Base-by-base conservation (phyloP, 1,284 basidiomycete species). In the Naganishia sp. region DNA sequence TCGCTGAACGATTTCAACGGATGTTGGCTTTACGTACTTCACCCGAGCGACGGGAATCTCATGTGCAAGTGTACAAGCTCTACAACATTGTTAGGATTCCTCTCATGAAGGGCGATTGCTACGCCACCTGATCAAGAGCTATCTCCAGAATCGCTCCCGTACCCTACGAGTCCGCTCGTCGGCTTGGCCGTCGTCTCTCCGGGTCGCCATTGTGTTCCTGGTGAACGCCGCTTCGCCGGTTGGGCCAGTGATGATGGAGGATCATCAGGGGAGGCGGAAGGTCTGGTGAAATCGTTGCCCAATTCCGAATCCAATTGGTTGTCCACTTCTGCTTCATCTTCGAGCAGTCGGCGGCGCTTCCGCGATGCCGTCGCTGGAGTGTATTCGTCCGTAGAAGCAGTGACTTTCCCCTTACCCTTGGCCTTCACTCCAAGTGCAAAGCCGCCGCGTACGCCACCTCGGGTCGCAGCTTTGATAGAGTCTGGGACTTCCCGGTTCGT, bases 111-210 rank as follows among this genome's bases (percentile, higher is more conserved):
- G 36, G 28, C 7, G 6, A 39, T 7, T 13, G 10, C 36, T 39
- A 13, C 9, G 36, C 36, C 36, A 13, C 10, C 36, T 2, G 13
- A 39, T 39, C 6, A 39, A 39, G 36, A 7, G 36, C 36, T 39
- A n/a, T 55, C 28, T 5, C 56, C 63, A 3, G 36, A 39, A n/a
- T 64, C 63, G 33, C 63, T 64, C 23, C 54, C 63, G 23, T 64
- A 64, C 10, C 33, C 54, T 39, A 55, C 18, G 18, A 64, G 21
- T 16, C 43, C 54, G n/a, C 44, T 39, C 2, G 36, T 39, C 36
- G 36, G 36, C 36, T 39, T 7, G 6, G 13, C 13, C 36, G 36
- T 39, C 36, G 36, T 39, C 13, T 39, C 36, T 7, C 10, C 36
- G 13, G 4, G 13, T 3, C 1, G 10, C 36, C 4, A 39, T 3